Conservation (phyloP, 2,329 filamentous ascomycete genomes). For the Ilyonectria destructans region DNA sequence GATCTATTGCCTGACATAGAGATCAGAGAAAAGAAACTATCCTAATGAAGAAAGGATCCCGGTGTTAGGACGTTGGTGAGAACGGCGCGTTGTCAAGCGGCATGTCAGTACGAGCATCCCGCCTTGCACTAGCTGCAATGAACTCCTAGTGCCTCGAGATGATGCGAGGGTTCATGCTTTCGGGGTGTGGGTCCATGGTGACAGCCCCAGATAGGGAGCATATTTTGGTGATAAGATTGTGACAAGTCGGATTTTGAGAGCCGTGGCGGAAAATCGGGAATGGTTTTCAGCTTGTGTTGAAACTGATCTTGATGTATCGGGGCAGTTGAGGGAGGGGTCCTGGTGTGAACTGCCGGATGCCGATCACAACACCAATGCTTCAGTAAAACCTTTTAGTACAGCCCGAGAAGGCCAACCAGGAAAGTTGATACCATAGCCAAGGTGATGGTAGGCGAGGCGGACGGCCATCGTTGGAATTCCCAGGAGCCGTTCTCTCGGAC, state of each 20-base stretch:
- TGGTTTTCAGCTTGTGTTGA: constrained; percentile 12
- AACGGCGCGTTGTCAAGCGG: constrained; percentile 10
- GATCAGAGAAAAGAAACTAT: too few species aligned
- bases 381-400: background rate
- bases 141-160: constrained; percentile 25
- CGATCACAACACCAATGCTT: constrained; percentile 4
- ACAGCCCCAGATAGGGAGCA: constrained; percentile 9
- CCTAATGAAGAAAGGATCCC: background rate
- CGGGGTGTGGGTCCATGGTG: constrained; percentile 12
- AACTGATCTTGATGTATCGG: background rate
- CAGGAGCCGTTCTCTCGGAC: constrained; percentile 11
- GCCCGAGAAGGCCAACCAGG: constrained; percentile 8
- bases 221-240: constrained; percentile 20
- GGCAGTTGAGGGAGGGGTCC: constrained; percentile 5
- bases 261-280: constrained; percentile 14
- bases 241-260: constrained; percentile 17
- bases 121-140: constrained; percentile 23
- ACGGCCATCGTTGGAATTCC: background rate
- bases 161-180: constrained; percentile 12
- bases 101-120: constrained; percentile 14
- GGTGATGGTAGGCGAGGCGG: constrained; percentile 5
- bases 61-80: background rate
- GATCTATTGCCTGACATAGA: background rate
- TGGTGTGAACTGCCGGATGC: background rate
- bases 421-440: constrained; percentile 12